Conservation (phyloP, 1,139 yeast genomes). For the Pneumocystis carinii region DNA sequence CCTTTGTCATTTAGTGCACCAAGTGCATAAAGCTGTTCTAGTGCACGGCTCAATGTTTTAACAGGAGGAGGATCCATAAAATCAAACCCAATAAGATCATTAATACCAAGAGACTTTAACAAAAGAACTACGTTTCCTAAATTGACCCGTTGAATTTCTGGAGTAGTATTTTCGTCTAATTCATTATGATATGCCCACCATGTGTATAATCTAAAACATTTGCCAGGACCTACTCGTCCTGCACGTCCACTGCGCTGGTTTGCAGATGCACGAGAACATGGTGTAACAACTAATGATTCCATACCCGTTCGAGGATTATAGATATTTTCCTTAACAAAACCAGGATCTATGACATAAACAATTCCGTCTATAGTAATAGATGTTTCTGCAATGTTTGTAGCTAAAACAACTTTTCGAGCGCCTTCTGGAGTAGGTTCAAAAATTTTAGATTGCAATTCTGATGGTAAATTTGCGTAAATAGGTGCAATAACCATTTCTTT, state of each 20-base stretch:
- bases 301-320: constrained; percentile 63
- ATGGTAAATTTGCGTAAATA: constrained; percentile 65
- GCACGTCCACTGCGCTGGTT: constrained; percentile 75
- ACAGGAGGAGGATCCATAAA: constrained; percentile 76
- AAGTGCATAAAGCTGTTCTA: constrained; percentile 64
- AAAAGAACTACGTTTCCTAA: constrained; percentile 69
- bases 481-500: constrained; percentile 64
- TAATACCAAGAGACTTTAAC: constrained; percentile 81
- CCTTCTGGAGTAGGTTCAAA: constrained; percentile 65
- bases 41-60: constrained; percentile 55
- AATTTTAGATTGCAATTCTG: constrained; percentile 56
- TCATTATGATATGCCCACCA: constrained; percentile 54
- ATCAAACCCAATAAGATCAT: constrained; percentile 67
- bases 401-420: constrained; percentile 55
- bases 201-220: constrained; percentile 61
- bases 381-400: constrained; percentile 73
- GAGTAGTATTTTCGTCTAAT: constrained; percentile 71
- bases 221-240: constrained; percentile 77
- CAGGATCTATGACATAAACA: constrained; percentile 63
- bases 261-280: constrained; percentile 72
- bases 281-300: constrained; percentile 59
- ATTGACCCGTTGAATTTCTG: constrained; percentile 88
- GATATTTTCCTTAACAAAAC: constrained; percentile 63
- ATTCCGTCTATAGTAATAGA: constrained; percentile 72
- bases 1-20: constrained; percentile 83